Evolutionary conservation across 2,329 filamentous ascomycete genomes (phyloP), one percentile per base, ranked within the genome.

Genomic region (Colletotrichum plurivorum): DNA sequence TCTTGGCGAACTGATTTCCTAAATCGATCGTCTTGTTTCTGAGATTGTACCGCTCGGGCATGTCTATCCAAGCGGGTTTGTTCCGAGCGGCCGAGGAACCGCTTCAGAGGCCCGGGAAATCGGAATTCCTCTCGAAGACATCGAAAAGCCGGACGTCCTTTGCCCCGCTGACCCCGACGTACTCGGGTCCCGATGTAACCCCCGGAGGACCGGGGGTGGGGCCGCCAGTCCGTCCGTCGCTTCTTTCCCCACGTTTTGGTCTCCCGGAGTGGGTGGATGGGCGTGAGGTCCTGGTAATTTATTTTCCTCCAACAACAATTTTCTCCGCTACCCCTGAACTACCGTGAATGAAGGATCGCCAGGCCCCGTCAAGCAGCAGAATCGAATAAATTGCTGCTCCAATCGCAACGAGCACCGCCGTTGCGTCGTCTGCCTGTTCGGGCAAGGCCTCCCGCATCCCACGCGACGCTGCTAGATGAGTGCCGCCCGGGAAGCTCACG

Each of bases 281-380:
- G 12, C 13, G 7, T 4, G 16, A 20, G 8, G 51, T 39, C 46
- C 52, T 15, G 27, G 53, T 46, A 58, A 68, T 64, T 64, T 68
- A 68, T 58, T 64, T 68, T 58, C 65, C 60, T 63, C 60, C 65
- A 68, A 68, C 65, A 31, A 54, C 27, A 49, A 41, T 43, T 58
- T 64, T 64, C 64, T 68, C 65, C 65, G 65, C 65, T 53, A 15
- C 43, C 25, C 59, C 25, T 20, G 46, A 39, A 18, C 16, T 56
- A 15, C 31, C 31, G 43, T 51, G 36, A 20, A 58, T 36, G 43
- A 54, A 22, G 53, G 59, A 58, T 54, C 39, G 46, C 46, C 39
- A 13, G 31, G 46, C 39, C 48, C 46, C 46, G 25, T 22, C 7
- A 13, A 39, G 31, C 52, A 57, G 18, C 18, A 53, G 18, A 52